Percentiles rank a stretch among this genome's conserved stretches.
Conservation (phyloP, 768 basidiomycete species). For the Russula earlei region DNA sequence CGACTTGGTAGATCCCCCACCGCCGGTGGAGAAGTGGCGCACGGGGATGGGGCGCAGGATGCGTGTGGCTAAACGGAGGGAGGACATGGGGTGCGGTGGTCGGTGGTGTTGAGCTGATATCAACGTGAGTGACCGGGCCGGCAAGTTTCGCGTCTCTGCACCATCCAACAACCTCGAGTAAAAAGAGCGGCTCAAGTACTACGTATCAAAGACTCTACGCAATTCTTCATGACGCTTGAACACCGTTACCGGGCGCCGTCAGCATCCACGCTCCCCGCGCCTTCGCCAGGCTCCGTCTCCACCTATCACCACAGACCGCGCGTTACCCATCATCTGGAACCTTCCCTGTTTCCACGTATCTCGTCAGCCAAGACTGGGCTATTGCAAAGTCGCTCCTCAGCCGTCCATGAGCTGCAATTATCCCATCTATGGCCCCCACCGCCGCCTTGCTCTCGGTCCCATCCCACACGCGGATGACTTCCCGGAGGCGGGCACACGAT, state of each 20-base stretch:
- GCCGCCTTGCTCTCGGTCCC: background rate
- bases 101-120: too few relatives aligned
- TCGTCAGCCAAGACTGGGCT: conserved; percentile 4
- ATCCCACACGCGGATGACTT: background rate
- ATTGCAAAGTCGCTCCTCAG: background rate
- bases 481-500: conserved; percentile 1
- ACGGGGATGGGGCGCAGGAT: conserved; percentile 20
- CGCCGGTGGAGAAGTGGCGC: conserved; percentile 40
- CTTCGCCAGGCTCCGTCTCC: too few relatives aligned
- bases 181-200: too few relatives aligned
- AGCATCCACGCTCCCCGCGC: too few relatives aligned
- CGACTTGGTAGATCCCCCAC: conserved; percentile 32
- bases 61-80: conserved; percentile 19
- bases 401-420: background rate
- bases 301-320: background rate
- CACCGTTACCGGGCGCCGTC: too few relatives aligned
- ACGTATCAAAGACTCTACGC: too few relatives aligned
- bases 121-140: too few relatives aligned
- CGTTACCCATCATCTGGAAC: background rate
- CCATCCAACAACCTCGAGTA: too few relatives aligned
- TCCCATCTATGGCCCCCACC: background rate
- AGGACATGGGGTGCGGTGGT: conserved; percentile 15
- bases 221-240: too few relatives aligned
- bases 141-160: too few relatives aligned
- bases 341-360: conserved; percentile 5